phyloP scores from a whole-genome alignment of 2,329 filamentous ascomycete genomes.

The Xylaria arbuscula region DNA sequence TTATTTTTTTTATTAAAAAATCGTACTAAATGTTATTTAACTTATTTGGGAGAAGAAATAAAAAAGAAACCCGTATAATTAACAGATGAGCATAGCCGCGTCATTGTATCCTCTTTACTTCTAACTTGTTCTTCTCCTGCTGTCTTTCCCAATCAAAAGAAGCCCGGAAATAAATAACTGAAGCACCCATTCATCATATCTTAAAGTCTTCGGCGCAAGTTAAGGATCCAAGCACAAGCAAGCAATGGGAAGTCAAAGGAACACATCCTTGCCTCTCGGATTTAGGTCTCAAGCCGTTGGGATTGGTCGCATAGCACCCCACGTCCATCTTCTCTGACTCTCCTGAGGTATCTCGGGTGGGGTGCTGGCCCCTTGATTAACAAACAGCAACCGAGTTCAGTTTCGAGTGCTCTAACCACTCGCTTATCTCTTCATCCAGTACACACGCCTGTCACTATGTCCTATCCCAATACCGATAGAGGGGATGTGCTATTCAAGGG shows the following conservation, averaged over 20 bases:
- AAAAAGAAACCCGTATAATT: background rate
- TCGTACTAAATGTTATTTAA: too few relatives aligned
- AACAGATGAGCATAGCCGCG: background rate
- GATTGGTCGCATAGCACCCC: background rate
- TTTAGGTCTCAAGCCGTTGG: background rate
- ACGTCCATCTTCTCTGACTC: conserved; percentile 3
- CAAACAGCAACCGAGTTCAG: conserved; percentile 1
- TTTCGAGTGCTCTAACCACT: background rate
- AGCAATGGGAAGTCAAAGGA: background rate
- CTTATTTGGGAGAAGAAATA: too few relatives aligned
- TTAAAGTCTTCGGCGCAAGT: background rate
- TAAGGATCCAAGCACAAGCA: background rate
- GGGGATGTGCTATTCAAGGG: background rate
- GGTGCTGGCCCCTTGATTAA: conserved; percentile 13
- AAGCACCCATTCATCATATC: background rate
- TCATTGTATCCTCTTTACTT: background rate
- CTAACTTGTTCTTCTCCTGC: background rate
- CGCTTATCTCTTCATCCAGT: background rate
- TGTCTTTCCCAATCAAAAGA: background rate
- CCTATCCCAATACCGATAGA: background rate
- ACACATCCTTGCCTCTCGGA: background rate
- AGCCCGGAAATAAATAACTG: background rate
- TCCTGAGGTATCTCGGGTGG: conserved; percentile 17
- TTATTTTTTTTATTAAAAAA: too few relatives aligned
- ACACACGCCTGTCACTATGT: background rate